Conservation (phyloP, 164 flowering plant genomes). For the Vitis cinerea region DNA sequence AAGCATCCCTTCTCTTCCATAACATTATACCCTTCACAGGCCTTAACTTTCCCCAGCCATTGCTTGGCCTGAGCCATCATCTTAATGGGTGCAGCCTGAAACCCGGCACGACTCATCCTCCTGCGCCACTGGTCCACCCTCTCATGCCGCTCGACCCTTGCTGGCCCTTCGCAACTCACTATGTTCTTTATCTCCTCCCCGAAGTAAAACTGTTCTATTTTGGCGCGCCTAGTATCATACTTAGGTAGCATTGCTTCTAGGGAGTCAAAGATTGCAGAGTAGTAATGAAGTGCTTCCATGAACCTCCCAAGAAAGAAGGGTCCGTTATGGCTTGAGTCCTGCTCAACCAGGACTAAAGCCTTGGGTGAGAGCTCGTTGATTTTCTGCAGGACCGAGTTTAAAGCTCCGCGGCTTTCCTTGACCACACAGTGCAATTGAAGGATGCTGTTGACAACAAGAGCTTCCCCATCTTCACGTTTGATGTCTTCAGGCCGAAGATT, state of each 20-base stretch:
- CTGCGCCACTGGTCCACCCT: conserved; percentile 61
- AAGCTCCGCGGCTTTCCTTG: conserved; percentile 63
- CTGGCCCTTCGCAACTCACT: conserved; percentile 65
- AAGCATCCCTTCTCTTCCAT: conserved; percentile 67
- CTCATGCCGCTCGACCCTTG: conserved; percentile 60
- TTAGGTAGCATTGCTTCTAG: conserved; percentile 59
- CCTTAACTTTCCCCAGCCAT: conserved; percentile 41
- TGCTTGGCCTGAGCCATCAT: conserved; percentile 48
- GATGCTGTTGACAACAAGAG: conserved; percentile 53
- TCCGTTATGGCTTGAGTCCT: conserved; percentile 66
- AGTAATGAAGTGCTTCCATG: conserved; percentile 63
- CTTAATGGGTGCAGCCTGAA: conserved; percentile 59
- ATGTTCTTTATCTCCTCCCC: conserved; percentile 70
- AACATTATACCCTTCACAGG: conserved; percentile 52
- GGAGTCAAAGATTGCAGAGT: conserved; percentile 61
- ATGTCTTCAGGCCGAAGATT: conserved; percentile 37
- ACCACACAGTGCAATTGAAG: conserved; percentile 63
- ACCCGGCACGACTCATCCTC: conserved; percentile 67
- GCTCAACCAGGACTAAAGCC: conserved; percentile 48
- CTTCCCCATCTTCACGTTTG: conserved; percentile 31
- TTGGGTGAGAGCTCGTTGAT: conserved; percentile 51
- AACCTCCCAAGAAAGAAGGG: conserved; percentile 67
- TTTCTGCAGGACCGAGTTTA: conserved; percentile 51
- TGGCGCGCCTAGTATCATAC: conserved; percentile 57
- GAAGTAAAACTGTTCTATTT: conserved; percentile 63